Evolutionary conservation across 106 monocot genomes (phyloP), one percentile per base, ranked within the genome.

Genomic region (Agapanthus africanus): DNA sequence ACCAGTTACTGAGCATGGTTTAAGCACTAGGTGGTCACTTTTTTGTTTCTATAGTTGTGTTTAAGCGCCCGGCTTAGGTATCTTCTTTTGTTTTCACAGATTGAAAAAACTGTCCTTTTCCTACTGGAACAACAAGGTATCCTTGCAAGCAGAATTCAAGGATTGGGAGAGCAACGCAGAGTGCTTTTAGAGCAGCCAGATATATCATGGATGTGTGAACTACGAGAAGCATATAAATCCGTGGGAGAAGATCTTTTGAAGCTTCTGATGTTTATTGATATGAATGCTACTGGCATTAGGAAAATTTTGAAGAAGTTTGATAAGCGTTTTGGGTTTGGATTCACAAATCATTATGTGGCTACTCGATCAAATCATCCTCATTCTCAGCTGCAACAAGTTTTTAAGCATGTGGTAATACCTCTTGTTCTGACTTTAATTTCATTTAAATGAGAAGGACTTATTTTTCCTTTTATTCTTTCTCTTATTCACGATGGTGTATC

Each of bases 221-320:
- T 97, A 21, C 79, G 82, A 76, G 84, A 92, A 67, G 84, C 86
- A 51, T 92, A 89, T 68, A 82, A 80, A 67, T 78, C 66, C 38
- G 80, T 87, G 28, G 97, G 97, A 23, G 65, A 69, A 11, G 97
- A 92, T 79, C 88, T 97, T 61, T 63, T 97, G 44, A 89, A 90
- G 65, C 85, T 97, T 72, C 84, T 97, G 27, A 87, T 76, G 59
- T 97, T 97, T 80, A 79, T 97, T 54, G 92, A 92, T 65, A 57
- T 90, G 26, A 97, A 97, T 81, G 97, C 92, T 50, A 97, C 89
- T 38, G 92, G 87, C 33, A 87, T 97, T 46, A 86, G 97, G 35
- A 97, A 97, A 61, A 97, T 97, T 62, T 69, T 97, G 70, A 97
- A 97, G 82, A 97, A 97, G 63, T 97, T 97, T 73, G 97, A 97